These are phyloP conservation scores for Phytophthora hibernalis DNA, from an alignment of 352 stramenopile species.

Conservation along the genomic window DNA sequence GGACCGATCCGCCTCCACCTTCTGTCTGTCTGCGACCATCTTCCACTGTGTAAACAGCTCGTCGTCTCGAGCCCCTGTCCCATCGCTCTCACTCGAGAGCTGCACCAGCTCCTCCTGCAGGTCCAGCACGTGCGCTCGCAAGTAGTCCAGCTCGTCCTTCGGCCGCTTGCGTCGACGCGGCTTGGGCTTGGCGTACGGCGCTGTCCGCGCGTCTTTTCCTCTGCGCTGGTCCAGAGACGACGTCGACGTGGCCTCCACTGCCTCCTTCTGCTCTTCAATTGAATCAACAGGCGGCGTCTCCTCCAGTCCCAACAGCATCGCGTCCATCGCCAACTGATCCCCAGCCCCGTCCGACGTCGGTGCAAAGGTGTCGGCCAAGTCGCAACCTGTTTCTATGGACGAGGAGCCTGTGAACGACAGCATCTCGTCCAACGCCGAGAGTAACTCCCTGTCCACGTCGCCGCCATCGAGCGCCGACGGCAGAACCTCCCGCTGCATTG, in stretches of 20 bases:
- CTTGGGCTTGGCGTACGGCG: conserved; percentile 23
- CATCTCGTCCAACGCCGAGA: conserved; percentile 34
- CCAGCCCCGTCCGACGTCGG: background rate
- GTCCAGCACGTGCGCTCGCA: conserved; percentile 26
- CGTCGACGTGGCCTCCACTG: background rate
- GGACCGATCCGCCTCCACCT: conserved; percentile 22
- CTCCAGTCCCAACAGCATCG: conserved; percentile 1
- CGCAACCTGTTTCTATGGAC: conserved; percentile 18
- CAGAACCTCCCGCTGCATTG: background rate
- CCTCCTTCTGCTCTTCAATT: background rate
- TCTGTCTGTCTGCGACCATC: conserved; percentile 33
- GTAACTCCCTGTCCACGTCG: conserved; percentile 28
- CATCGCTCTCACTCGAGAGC: conserved; percentile 9
- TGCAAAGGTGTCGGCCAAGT: conserved; percentile 31
- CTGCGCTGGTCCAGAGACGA: conserved; percentile 9
- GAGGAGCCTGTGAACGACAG: conserved; percentile 10
- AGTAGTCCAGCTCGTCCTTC: conserved; percentile 47
- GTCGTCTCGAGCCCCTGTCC: conserved; percentile 10
- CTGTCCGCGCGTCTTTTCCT: conserved; percentile 16
- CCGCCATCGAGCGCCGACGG: conserved; percentile 2
- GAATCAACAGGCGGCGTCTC: conserved; percentile 6
- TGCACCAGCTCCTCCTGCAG: conserved; percentile 37
- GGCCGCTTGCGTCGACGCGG: conserved; percentile 33
- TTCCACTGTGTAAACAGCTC: conserved; percentile 35
- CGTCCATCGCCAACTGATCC: background rate